These are phyloP conservation scores for Colletotrichum noveboracense DNA, from an alignment of 2,329 filamentous ascomycete genomes.

Conservation along the genomic window DNA sequence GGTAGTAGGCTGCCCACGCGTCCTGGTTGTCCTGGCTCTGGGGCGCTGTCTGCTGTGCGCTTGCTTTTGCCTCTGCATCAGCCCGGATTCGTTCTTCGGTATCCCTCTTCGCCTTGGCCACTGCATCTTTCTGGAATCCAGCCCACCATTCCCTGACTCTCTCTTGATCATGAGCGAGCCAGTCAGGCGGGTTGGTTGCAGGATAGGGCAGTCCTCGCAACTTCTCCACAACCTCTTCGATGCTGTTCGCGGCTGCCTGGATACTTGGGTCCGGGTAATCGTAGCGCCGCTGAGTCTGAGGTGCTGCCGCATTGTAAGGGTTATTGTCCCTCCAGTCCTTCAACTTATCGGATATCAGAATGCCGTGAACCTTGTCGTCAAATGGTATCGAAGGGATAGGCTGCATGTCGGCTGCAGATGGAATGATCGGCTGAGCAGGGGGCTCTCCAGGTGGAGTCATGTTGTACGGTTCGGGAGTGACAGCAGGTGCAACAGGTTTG, in stretches of 20 bases:
- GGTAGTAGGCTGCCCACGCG: constrained; percentile 33
- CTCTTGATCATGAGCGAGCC: constrained; percentile 52
- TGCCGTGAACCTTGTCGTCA: constrained; percentile 45
- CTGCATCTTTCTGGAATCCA: constrained; percentile 48
- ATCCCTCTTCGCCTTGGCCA: constrained; percentile 41
- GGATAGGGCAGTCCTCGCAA: constrained; percentile 54
- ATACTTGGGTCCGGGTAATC: constrained; percentile 49
- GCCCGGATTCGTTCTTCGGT: constrained; percentile 41
- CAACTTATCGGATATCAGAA: constrained; percentile 49
- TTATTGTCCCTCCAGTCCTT: constrained; percentile 48
- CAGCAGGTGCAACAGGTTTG: constrained; percentile 15
- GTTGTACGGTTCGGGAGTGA: constrained; percentile 18
- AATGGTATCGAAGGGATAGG: constrained; percentile 34
- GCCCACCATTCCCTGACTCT: constrained; percentile 58
- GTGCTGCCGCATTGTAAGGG: constrained; percentile 38
- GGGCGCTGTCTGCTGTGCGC: constrained; percentile 29
- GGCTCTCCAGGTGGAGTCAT: constrained; percentile 20
- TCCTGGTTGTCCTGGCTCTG: constrained; percentile 21
- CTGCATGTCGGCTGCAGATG: constrained; percentile 35
- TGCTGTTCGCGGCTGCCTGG: constrained; percentile 44
- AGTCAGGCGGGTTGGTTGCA: constrained; percentile 55
- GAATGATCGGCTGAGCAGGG: constrained; percentile 27
- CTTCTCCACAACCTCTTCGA: constrained; percentile 47
- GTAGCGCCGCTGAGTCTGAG: constrained; percentile 29
- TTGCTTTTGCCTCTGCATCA: constrained; percentile 33